phyloP scores from a whole-genome alignment of 1,284 basidiomycete genomes.

The Meripilus lineatus region DNA sequence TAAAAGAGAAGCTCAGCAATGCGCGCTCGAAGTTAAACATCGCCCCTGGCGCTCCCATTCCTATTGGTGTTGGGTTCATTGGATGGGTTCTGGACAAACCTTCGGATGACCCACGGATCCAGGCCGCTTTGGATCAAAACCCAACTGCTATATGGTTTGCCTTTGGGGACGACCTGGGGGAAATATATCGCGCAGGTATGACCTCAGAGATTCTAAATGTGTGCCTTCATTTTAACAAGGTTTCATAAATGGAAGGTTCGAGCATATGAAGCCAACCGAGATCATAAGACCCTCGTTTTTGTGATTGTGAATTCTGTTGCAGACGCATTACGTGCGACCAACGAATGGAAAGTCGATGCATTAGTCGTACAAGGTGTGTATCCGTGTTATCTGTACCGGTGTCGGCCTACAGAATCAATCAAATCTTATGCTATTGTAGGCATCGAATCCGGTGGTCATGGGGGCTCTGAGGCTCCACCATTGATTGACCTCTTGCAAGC shows the following conservation, averaged over 20 bases:
- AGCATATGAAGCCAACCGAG: slow-evolving; percentile 38
- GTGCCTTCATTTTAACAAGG: neutral
- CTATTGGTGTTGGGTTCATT: slow-evolving; percentile 67
- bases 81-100: slow-evolving; percentile 49
- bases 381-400: too few relatives aligned
- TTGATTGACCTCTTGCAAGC: slow-evolving; percentile 53
- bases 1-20: slow-evolving; percentile 30
- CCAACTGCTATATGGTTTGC: slow-evolving; percentile 63
- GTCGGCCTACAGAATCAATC: neutral
- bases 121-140: slow-evolving; percentile 35
- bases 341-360: slow-evolving; percentile 64
- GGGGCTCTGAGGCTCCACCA: slow-evolving; percentile 49
- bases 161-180: slow-evolving; percentile 54
- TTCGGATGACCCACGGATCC: slow-evolving; percentile 40
- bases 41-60: slow-evolving; percentile 24
- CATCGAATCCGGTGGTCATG: slow-evolving; percentile 74
- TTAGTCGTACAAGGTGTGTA: slow-evolving; percentile 67
- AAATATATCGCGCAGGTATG: slow-evolving; percentile 46
- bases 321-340: slow-evolving; percentile 50
- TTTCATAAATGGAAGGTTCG: slow-evolving; percentile 39
- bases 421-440: slow-evolving; percentile 29
- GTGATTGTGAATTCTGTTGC: slow-evolving; percentile 54
- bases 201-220: too few relatives aligned
- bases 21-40: slow-evolving; percentile 22
- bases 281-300: slow-evolving; percentile 53